Conservation (phyloP, 495 filamentous ascomycete genomes). For the Lasiosphaeria hispida region DNA sequence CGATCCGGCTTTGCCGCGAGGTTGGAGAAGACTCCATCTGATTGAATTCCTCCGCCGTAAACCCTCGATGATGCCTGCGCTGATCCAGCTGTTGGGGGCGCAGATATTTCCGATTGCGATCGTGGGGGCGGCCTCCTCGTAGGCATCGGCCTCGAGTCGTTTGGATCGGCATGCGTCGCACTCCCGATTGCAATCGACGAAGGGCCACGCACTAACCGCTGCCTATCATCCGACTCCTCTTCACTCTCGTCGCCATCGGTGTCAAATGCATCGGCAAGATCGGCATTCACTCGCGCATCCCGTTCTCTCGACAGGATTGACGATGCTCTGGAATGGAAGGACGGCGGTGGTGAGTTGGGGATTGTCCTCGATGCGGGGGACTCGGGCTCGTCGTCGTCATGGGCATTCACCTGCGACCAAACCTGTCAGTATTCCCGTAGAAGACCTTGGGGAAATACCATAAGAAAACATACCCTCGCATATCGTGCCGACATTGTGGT, state of each 20-base stretch:
- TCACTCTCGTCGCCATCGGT: constrained; percentile 69
- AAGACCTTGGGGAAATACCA: neutral
- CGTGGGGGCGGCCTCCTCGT: constrained; percentile 24
- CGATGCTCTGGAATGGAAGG: constrained; percentile 82
- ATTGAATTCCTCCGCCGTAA: constrained; percentile 63
- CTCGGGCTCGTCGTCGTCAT: constrained; percentile 45
- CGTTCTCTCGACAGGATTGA: constrained; percentile 59
- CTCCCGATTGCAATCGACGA: constrained; percentile 38
- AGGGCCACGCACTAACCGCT: constrained; percentile 76
- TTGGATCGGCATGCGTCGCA: constrained; percentile 12
- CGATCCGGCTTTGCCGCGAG: constrained; percentile 85
- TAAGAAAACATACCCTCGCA: constrained; percentile 65
- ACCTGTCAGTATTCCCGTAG: neutral
- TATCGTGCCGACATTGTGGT: constrained; percentile 79
- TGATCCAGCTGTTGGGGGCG: neutral
- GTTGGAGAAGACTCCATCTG: constrained; percentile 97
- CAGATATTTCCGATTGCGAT: constrained; percentile 11
- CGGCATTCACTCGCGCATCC: constrained; percentile 56
- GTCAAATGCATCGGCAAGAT: constrained; percentile 88
- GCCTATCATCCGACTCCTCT: constrained; percentile 76
- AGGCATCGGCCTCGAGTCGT: constrained; percentile 14
- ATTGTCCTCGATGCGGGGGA: constrained; percentile 44
- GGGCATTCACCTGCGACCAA: constrained; percentile 42
- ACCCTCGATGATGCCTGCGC: constrained; percentile 35
- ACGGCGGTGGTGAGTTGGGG: constrained; percentile 87